Evolutionary conservation across 192 early-diverging fungal genomes (phyloP).

Genomic region (Coemansia sp.): DNA sequence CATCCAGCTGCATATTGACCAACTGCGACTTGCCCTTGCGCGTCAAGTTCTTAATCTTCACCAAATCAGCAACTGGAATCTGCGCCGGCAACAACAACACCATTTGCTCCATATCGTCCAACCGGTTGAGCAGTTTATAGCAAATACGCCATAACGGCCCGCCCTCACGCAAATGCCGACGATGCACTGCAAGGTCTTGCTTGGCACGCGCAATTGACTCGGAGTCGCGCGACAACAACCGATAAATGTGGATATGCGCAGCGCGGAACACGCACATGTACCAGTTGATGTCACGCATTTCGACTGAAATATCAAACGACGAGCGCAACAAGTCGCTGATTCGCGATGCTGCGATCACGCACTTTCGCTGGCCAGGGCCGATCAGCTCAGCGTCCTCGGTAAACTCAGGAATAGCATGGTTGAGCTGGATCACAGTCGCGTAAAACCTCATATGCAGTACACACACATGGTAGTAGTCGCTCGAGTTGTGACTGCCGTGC

Average conservation of each 20-base stretch:
- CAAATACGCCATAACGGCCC: constrained; percentile 51
- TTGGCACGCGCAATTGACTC: constrained; percentile 47
- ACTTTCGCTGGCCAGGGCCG: constrained; percentile 53
- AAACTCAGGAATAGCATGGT: constrained; percentile 53
- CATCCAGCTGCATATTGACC: constrained; percentile 54
- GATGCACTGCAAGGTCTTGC: constrained; percentile 54
- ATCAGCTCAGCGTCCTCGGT: constrained; percentile 44
- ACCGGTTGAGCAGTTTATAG: constrained; percentile 49
- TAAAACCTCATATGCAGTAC: constrained; percentile 52
- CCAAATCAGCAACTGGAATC: constrained; percentile 46
- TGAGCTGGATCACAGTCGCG: constrained; percentile 49
- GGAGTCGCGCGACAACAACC: constrained; percentile 40
- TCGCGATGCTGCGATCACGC: constrained; percentile 49
- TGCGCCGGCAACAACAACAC: constrained; percentile 52
- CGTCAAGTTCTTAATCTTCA: constrained; percentile 43
- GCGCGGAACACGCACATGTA: constrained; percentile 57
- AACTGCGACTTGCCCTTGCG: constrained; percentile 51
- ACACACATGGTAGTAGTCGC: constrained; percentile 46
- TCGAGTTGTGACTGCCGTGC: constrained; percentile 30
- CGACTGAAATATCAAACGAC: constrained; percentile 48
- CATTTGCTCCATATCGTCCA: constrained; percentile 58
- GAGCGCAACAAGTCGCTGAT: constrained; percentile 50
- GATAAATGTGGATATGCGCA: constrained; percentile 49
- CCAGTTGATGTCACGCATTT: constrained; percentile 53
- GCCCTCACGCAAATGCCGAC: constrained; percentile 49